Base-by-base conservation (phyloP, 2,329 filamentous ascomycete species). In the Esteya vermicola region DNA sequence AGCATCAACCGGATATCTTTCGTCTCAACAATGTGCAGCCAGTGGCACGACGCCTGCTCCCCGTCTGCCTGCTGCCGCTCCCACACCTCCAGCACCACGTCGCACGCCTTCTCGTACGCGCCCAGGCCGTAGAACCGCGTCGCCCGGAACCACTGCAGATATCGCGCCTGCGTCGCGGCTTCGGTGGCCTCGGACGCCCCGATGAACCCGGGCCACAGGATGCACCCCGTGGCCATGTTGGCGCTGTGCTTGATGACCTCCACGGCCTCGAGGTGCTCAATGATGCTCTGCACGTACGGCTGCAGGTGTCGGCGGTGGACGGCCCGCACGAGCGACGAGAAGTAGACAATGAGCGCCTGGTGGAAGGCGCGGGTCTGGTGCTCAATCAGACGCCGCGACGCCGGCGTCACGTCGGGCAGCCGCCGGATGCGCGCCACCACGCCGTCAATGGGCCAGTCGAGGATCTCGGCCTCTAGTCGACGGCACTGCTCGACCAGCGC, bases 171-270 rank as follows among this genome's bases (percentile, higher is more conserved):
- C 19, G 16, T 16, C 4, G 12, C 18, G 2, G 8, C 18, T 9
- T 32, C 36, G 6, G 18, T 22, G 26, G 37, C 37, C 37, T 39
- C 37, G 30, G 20, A 8, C 2, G 37, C 37, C 4, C n/a, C 37
- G 8, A 39, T 33, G n/a, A 39, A 39, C 16, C 28, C 25, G 6
- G 37, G 37, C 37, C 37, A 39, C 6, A 30, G 18, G n/a, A 39
- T 9, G 10, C n/a, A 20, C 18, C 28, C 37, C 3, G 28, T n/a
- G 3, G 14, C 27, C 10, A 39, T 19, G 21, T 28, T 27, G 28
- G 30, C 16, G 28, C 28, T n/a, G n/a, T 25, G 19, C 30, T 39
- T 39, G 30, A 39, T 26, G 9, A 18, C 21, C 30, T 39, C 37
- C 13, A 39, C 33, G 20, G 37, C 21, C 6, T 39, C 37, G 21